phyloP scores from a whole-genome alignment of 192 early-diverging fungal species.

The Backusella parvicylindrica region DNA sequence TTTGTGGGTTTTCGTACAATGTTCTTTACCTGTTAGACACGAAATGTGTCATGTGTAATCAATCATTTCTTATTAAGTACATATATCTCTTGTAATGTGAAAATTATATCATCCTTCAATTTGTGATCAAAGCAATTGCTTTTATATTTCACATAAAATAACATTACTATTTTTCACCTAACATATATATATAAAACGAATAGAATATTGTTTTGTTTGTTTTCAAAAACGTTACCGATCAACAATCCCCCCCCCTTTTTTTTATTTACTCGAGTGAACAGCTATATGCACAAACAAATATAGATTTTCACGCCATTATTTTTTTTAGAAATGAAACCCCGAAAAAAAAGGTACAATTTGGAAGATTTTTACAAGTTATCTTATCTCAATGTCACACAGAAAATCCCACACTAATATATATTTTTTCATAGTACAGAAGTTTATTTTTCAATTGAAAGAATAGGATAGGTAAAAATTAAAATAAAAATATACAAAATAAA shows the following conservation, averaged over 20 bases:
- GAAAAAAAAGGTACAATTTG: neutral
- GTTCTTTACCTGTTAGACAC: neutral
- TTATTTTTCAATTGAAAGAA: neutral
- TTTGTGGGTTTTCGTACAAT: neutral
- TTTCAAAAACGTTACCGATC: too few relatives aligned
- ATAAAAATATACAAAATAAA: neutral
- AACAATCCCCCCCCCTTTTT: too few relatives aligned
- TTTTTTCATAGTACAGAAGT: neutral
- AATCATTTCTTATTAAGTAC: neutral
- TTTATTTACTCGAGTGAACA: neutral
- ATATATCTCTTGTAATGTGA: neutral
- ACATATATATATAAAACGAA: too few relatives aligned
- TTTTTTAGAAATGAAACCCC: neutral
- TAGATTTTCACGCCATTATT: neutral
- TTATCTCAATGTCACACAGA: neutral
- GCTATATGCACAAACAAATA: neutral
- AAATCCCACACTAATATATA: neutral
- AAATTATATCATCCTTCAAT: neutral
- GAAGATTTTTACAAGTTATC: neutral
- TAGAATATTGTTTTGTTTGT: too few relatives aligned
- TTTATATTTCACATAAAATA: too few relatives aligned
- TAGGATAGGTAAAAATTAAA: neutral
- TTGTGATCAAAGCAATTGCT: neutral
- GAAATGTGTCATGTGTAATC: neutral
- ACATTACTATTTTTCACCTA: too few relatives aligned